Evolutionary conservation across 805 yeast genomes (phyloP).

Genomic region (Tetrapisispora phaffii): DNA sequence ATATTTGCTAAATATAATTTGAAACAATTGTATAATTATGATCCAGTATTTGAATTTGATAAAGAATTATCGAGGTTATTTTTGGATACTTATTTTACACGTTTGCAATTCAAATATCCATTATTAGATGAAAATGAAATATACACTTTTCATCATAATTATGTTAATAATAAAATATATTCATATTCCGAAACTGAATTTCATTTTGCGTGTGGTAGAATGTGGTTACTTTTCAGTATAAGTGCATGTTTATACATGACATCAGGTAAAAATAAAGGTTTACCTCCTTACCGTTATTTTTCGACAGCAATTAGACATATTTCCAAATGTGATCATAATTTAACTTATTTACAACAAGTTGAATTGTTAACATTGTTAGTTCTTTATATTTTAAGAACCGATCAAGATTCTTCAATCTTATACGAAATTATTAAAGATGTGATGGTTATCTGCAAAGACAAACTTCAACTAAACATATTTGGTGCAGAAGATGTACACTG

Average conservation of each 20-base stretch:
- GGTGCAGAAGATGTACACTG: slow-evolving; percentile 17
- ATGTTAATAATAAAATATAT: slow-evolving; percentile 35
- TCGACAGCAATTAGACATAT: slow-evolving; percentile 51
- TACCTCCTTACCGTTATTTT: slow-evolving; percentile 46
- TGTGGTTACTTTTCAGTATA: slow-evolving; percentile 46
- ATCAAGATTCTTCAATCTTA: slow-evolving; percentile 46
- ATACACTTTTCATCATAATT: slow-evolving; percentile 40
- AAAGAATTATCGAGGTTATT: slow-evolving; percentile 40
- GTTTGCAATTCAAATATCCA: slow-evolving; percentile 50
- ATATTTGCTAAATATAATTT: slow-evolving; percentile 39
- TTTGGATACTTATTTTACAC: slow-evolving; percentile 43
- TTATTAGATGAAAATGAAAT: slow-evolving; percentile 45
- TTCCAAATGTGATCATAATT: slow-evolving; percentile 35
- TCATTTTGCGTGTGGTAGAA: slow-evolving; percentile 44
- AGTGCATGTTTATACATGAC: slow-evolving; percentile 44
- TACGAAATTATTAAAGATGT: slow-evolving; percentile 46
- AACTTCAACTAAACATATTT: slow-evolving; percentile 22
- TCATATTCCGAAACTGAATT: slow-evolving; percentile 30
- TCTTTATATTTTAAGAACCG: slow-evolving; percentile 49
- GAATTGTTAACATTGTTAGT: slow-evolving; percentile 45
- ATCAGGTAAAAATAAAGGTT: slow-evolving; percentile 45
- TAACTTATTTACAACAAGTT: slow-evolving; percentile 37
- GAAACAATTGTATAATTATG: slow-evolving; percentile 35
- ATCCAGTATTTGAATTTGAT: slow-evolving; percentile 46
- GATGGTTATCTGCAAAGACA: slow-evolving; percentile 34